Percentiles rank a stretch among this genome's conserved stretches.
These are phyloP conservation scores for Suillus ampliporus DNA, from an alignment of 768 basidiomycete genomes.

Conservation along the genomic window DNA sequence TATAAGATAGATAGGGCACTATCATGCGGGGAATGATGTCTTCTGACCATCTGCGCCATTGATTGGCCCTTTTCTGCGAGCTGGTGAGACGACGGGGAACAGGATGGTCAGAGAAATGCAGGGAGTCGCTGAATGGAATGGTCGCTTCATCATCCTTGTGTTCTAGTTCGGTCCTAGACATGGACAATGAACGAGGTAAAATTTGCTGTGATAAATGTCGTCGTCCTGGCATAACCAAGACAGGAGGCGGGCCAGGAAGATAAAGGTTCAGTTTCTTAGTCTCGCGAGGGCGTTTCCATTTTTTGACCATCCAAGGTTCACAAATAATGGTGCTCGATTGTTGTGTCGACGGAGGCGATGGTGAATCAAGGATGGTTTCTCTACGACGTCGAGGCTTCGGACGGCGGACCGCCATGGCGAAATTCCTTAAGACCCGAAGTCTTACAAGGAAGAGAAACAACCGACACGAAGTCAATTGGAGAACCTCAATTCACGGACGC, in stretches of 20 bases:
- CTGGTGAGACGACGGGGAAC: too few species aligned
- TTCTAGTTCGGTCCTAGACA: not conserved
- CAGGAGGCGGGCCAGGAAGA: constrained; percentile 2
- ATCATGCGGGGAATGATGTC: not conserved
- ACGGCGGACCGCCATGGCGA: not conserved
- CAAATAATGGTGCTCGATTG: not conserved
- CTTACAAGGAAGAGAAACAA: not conserved
- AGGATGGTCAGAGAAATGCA: not conserved
- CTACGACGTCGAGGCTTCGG: not conserved
- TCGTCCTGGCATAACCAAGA: constrained; percentile 8
- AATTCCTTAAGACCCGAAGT: not conserved
- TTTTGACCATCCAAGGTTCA: not conserved
- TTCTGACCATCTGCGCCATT: constrained; percentile 1
- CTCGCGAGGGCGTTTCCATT: not conserved
- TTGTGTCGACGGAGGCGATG: not conserved
- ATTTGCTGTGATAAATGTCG: constrained; percentile 5
- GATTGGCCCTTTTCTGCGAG: constrained; percentile 11
- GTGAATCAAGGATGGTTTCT: not conserved
- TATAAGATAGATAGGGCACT: constrained; percentile 8
- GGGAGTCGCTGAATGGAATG: not conserved
- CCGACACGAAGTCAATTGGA: too few species aligned
- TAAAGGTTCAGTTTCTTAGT: not conserved
- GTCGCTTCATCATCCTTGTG: not conserved
- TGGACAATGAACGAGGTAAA: not conserved
- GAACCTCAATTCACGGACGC: not conserved